Percentiles rank a stretch among this genome's conserved stretches.
phyloP scores from a whole-genome alignment of 495 filamentous ascomycete genomes.

The Durotheca rogersii region DNA sequence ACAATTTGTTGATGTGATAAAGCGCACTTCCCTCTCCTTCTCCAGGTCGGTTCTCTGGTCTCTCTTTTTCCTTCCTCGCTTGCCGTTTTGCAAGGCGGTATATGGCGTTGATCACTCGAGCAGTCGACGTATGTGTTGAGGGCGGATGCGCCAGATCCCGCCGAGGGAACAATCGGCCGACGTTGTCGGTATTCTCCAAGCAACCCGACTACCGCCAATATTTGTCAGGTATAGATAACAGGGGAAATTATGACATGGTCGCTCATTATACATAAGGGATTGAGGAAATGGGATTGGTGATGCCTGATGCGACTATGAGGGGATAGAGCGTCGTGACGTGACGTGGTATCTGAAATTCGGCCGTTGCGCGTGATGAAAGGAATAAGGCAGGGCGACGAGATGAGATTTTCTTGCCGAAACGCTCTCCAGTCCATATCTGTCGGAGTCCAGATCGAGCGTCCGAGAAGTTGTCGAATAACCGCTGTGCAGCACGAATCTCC shows the following conservation, averaged over 20 bases:
- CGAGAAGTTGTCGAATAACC: background rate
- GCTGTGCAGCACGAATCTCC: background rate
- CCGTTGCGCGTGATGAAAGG: constrained; percentile 20
- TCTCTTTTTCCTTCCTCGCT: too few species aligned
- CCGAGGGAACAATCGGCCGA: too few species aligned
- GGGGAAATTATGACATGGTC: constrained; percentile 14
- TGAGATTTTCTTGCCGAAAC: background rate
- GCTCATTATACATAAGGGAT: constrained; percentile 19
- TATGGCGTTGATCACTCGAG: background rate
- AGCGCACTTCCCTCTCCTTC: background rate
- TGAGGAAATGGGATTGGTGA: constrained; percentile 10
- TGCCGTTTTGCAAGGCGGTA: too few species aligned
- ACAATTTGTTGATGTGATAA: background rate
- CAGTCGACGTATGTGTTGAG: constrained; percentile 1
- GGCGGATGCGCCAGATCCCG: too few species aligned
- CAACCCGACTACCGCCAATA: constrained; percentile 15
- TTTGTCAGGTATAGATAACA: constrained; percentile 18
- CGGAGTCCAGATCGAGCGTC: background rate
- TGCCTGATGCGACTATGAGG: constrained; percentile 9
- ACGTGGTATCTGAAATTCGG: constrained; percentile 22
- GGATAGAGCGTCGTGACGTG: constrained; percentile 18
- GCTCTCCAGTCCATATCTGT: background rate
- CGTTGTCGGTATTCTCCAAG: background rate
- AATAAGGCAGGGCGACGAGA: constrained; percentile 1
- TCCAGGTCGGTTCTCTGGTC: constrained; percentile 9